Percentiles rank a stretch among this genome's conserved stretches.
Evolutionary conservation across 306 rosid species (phyloP).

Genomic region (Malus sieversii): DNA sequence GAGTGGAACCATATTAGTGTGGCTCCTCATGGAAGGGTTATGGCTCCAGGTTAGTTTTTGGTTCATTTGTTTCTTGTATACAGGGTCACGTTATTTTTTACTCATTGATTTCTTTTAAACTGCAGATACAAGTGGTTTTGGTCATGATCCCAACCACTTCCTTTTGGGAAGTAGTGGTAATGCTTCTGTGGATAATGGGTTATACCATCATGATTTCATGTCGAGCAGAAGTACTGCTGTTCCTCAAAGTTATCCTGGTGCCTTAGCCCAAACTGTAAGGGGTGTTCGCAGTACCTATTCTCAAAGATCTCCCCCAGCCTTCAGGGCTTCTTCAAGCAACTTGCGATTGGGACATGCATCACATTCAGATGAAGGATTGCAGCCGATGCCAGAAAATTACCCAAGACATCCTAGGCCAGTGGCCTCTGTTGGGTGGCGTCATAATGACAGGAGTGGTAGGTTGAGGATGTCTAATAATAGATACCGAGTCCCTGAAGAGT

Average conservation of each 20-base stretch:
- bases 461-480: slow-evolving; percentile 55
- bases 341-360: slow-evolving; percentile 41
- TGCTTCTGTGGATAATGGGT: slow-evolving; percentile 46
- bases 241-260: slow-evolving; percentile 51
- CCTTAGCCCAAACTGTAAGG: slow-evolving; percentile 40
- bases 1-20: slow-evolving; percentile 68
- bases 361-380: slow-evolving; percentile 63
- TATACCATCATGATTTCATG: slow-evolving; percentile 50
- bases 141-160: slow-evolving; percentile 49
- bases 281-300: slow-evolving; percentile 55
- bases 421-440: slow-evolving; percentile 45
- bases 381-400: slow-evolving; percentile 49
- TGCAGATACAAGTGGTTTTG: slow-evolving; percentile 51
- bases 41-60: slow-evolving; percentile 41
- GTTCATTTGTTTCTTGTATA: not conserved
- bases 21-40: slow-evolving; percentile 45
- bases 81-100: slow-evolving; percentile 14
- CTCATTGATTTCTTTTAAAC: not conserved
- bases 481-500: slow-evolving; percentile 42
- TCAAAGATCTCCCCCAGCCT: slow-evolving; percentile 55
- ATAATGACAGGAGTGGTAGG: slow-evolving; percentile 59
- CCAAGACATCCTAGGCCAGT: slow-evolving; percentile 55
- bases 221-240: slow-evolving; percentile 36
- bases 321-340: slow-evolving; percentile 60
- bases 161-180: slow-evolving; percentile 51